Evolutionary conservation across 2,329 filamentous ascomycete genomes (phyloP).

Genomic region (Aspergillus novofumigatus): DNA sequence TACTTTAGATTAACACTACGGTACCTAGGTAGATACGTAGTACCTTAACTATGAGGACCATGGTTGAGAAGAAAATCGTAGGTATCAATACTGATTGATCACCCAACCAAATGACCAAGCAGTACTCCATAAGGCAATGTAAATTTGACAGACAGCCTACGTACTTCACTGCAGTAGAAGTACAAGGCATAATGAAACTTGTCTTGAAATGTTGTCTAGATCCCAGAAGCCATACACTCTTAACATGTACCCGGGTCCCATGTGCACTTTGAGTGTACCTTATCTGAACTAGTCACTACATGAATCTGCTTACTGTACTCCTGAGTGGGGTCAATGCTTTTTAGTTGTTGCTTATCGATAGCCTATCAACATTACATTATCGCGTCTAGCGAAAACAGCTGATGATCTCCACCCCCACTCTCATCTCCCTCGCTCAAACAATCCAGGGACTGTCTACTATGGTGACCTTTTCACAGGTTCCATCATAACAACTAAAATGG

Average conservation of each 20-base stretch:
- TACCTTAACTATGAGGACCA: not conserved
- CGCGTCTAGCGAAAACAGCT: constrained; percentile 1
- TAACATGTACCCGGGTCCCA: not conserved
- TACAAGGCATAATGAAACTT: not conserved
- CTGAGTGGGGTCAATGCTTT: not conserved
- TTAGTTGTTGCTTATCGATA: constrained; percentile 7
- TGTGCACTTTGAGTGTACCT: not conserved
- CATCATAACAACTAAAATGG: not conserved
- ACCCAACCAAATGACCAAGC: not conserved
- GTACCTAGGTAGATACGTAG: no score
- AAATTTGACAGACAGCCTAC: not conserved
- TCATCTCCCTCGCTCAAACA: not conserved
- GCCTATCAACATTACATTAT: constrained; percentile 11
- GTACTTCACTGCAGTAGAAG: not conserved
- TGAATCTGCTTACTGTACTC: constrained; percentile 1
- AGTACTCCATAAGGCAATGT: not conserved
- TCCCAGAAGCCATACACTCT: not conserved
- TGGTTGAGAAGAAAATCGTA: not conserved
- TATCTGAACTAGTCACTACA: not conserved
- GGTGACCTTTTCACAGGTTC: not conserved
- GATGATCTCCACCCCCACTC: not conserved
- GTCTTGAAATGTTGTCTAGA: not conserved
- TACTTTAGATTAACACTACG: no score
- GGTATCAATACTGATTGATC: not conserved
- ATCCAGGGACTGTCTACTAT: not conserved